phyloP scores from a whole-genome alignment of 768 basidiomycete genomes.

The Roridomyces roridus region DNA sequence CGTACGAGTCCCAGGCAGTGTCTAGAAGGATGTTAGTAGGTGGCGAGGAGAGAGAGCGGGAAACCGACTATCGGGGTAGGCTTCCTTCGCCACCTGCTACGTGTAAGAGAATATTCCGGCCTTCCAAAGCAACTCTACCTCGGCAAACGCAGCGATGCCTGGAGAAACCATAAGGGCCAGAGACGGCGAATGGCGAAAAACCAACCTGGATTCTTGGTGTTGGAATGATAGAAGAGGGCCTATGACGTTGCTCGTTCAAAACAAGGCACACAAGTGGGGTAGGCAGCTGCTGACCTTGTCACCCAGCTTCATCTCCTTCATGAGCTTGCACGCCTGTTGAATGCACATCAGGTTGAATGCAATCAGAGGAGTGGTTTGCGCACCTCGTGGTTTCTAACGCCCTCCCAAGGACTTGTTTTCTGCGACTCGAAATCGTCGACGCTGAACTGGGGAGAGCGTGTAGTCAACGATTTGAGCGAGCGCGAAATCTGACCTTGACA shows the following conservation, averaged over 20 bases:
- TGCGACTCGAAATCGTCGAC: slow-evolving; percentile 83
- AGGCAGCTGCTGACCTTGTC: slow-evolving; percentile 60
- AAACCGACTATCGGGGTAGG: slow-evolving; percentile 87
- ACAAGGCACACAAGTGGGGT: background rate
- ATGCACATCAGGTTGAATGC: too few species aligned
- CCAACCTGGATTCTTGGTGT: slow-evolving; percentile 81
- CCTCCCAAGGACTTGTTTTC: slow-evolving; percentile 82
- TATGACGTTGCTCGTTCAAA: slow-evolving; percentile 30
- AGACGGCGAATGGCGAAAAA: background rate
- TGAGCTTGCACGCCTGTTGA: slow-evolving; percentile 83
- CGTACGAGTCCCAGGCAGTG: slow-evolving; percentile 89
- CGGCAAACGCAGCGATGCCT: slow-evolving; percentile 85
- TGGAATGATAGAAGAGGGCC: slow-evolving; percentile 90
- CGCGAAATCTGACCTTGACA: slow-evolving; percentile 61
- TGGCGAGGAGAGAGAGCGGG: slow-evolving; percentile 3
- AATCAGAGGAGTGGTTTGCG: too few species aligned
- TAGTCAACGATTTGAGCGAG: too few species aligned
- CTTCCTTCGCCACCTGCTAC: slow-evolving; percentile 74
- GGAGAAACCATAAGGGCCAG: background rate
- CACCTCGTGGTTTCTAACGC: slow-evolving; percentile 86
- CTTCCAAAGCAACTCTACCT: slow-evolving; percentile 50
- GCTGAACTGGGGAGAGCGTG: slow-evolving; percentile 61
- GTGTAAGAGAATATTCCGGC: slow-evolving; percentile 6
- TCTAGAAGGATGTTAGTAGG: slow-evolving; percentile 48
- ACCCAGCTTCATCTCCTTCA: slow-evolving; percentile 79